Evolutionary conservation across 257 asterid species (phyloP).

Genomic region (Fraxinus quadrangulata): DNA sequence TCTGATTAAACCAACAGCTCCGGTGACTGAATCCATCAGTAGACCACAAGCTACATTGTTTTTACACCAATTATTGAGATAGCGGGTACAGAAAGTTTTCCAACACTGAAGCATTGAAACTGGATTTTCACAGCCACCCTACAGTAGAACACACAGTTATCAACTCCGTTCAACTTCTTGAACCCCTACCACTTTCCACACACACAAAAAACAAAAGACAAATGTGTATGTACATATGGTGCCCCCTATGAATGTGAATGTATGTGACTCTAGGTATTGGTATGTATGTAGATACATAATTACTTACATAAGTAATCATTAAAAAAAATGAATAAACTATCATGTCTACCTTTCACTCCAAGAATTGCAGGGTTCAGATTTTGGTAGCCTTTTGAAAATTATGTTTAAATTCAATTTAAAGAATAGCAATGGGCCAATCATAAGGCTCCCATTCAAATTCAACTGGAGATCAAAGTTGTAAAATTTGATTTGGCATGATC

Average conservation of each 20-base stretch:
- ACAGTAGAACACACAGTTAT: slow-evolving; percentile 35
- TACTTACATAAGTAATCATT: not conserved
- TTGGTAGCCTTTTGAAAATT: not conserved
- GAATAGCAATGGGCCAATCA: slow-evolving; percentile 5
- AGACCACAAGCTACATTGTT: slow-evolving; percentile 76
- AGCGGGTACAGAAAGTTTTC: slow-evolving; percentile 66
- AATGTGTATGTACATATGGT: not conserved
- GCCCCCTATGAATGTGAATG: not conserved
- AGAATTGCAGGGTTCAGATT: slow-evolving; percentile 3
- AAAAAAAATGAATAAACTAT: not conserved
- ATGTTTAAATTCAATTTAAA: slow-evolving; percentile 10
- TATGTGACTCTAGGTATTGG: not conserved
- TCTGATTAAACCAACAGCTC: slow-evolving; percentile 80
- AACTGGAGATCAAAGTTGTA: slow-evolving; percentile 19
- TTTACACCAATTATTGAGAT: slow-evolving; percentile 71
- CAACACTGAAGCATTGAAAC: slow-evolving; percentile 69
- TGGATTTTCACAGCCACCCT: slow-evolving; percentile 72
- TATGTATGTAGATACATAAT: not conserved
- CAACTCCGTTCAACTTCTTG: slow-evolving; percentile 26
- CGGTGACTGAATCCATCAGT: slow-evolving; percentile 69
- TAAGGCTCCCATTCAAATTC: slow-evolving; percentile 8
- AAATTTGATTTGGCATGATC: slow-evolving; percentile 16
- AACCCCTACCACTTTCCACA: slow-evolving; percentile 25
- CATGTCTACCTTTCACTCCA: slow-evolving; percentile 2
- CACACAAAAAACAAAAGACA: slow-evolving; percentile 12